phyloP scores from a whole-genome alignment of 176 grass and related monocot genomes.

The Triticum monococcum region DNA sequence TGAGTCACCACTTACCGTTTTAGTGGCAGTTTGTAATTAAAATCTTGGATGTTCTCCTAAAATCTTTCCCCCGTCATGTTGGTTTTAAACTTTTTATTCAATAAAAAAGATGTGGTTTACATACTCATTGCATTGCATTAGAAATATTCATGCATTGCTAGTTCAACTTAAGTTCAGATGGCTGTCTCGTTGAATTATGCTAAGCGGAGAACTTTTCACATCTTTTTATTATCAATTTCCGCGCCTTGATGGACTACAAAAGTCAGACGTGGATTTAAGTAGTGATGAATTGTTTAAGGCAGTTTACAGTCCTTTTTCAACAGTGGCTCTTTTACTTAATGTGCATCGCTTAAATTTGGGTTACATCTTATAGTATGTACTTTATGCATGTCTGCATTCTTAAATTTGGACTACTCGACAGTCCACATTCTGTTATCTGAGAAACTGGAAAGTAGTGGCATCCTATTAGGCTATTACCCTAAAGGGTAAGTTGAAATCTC shows the following conservation, averaged over 20 bases:
- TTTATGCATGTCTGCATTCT: too few species aligned
- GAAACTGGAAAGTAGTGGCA: neutral
- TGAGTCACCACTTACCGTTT: neutral
- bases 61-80: neutral
- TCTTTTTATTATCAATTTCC: neutral
- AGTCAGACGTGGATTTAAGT: neutral
- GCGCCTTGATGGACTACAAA: neutral
- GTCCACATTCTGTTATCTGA: neutral
- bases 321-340: neutral
- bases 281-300: neutral
- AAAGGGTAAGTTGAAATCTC: neutral
- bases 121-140: neutral
- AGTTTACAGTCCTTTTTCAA: neutral
- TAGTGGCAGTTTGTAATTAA: neutral
- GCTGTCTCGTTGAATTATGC: neutral
- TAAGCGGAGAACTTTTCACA: neutral
- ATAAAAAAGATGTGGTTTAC: neutral
- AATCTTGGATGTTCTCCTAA: neutral
- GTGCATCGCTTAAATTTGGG: neutral
- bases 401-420: neutral
- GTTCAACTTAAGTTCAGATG: slow-evolving; percentile 1
- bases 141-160: neutral
- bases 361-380: neutral
- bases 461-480: too few species aligned
- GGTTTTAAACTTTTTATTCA: neutral